A percentile compares a stretch with the other conserved stretches of the same genome.
Conservation (phyloP, 805 yeast genomes). For the Metschnikowia kofuensis region DNA sequence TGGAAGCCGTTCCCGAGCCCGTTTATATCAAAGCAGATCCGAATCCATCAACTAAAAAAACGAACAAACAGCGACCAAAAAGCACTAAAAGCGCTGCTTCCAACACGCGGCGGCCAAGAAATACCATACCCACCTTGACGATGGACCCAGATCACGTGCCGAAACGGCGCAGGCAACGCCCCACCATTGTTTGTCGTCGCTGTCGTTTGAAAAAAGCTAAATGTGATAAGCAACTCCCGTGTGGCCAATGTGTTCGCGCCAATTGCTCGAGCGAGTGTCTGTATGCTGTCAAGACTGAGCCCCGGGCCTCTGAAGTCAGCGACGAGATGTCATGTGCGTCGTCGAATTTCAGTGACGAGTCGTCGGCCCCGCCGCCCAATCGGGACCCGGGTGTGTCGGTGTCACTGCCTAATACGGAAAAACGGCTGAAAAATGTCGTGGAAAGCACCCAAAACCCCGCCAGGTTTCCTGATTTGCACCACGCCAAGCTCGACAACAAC, state of each 20-base stretch:
- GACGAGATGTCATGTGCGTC: conserved; percentile 1
- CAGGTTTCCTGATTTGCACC: not conserved
- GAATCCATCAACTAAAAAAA: no score
- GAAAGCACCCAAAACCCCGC: not conserved
- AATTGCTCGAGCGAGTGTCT: conserved; percentile 13
- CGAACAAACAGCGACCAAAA: no score
- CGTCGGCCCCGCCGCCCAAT: no score
- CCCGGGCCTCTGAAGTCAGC: not conserved
- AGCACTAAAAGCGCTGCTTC: no score
- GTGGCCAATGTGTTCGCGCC: conserved; percentile 13
- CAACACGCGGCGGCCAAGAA: not conserved
- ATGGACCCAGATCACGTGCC: not conserved
- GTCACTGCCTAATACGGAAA: not conserved
- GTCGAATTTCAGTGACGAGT: not conserved
- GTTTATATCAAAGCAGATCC: no score
- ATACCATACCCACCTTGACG: not conserved
- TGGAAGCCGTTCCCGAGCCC: no score
- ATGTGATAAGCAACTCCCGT: conserved; percentile 15
- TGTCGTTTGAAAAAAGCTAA: conserved; percentile 16
- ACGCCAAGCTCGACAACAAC: not conserved
- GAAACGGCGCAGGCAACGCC: conserved; percentile 12
- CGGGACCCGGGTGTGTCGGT: no score
- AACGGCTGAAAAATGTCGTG: not conserved
- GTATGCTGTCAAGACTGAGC: not conserved
- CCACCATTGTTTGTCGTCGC: conserved; percentile 17